phyloP scores from a whole-genome alignment of 1,284 basidiomycete species.

The Hemileia vastatrix region DNA sequence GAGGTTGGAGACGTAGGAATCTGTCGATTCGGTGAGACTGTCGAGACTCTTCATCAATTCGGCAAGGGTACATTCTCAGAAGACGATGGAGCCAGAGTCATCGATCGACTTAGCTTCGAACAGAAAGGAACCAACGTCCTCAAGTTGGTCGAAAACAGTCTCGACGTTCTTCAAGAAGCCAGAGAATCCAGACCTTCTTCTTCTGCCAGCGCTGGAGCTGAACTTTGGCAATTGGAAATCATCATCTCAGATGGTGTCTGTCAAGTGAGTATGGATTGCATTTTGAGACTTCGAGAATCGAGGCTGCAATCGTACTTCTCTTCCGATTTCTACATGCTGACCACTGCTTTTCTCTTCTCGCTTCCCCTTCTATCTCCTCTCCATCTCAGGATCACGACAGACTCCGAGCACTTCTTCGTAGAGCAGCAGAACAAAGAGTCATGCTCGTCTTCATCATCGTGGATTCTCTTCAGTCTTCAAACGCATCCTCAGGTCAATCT shows the following conservation, averaged over 20 bases:
- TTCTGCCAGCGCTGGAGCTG: too few relatives aligned
- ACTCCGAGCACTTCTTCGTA: constrained; percentile 67
- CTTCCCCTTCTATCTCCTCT: too few relatives aligned
- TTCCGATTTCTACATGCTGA: too few relatives aligned
- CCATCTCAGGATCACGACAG: constrained; percentile 74
- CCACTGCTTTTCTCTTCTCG: too few relatives aligned
- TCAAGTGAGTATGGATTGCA: constrained; percentile 46
- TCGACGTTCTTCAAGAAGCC: constrained; percentile 65
- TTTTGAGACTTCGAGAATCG: too few relatives aligned
- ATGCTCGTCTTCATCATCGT: constrained; percentile 96
- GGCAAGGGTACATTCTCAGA: constrained; percentile 64
- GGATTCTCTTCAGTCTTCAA: constrained; percentile 66
- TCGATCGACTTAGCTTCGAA: constrained; percentile 77
- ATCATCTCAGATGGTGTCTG: constrained; percentile 98
- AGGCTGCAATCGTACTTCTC: too few relatives aligned
- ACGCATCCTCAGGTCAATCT: too few relatives aligned
- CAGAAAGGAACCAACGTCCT: constrained; percentile 86
- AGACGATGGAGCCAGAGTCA: constrained; percentile 63
- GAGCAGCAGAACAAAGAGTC: constrained; percentile 82
- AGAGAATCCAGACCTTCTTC: constrained; percentile 50
- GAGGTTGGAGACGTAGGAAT: constrained; percentile 91
- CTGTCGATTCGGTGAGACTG: constrained; percentile 75
- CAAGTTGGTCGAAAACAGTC: constrained; percentile 67
- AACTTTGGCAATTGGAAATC: constrained; percentile 95
- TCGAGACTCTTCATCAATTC: constrained; percentile 82